Conservation (phyloP, 176 grass and related monocot species). For the Triticum timopheevii region DNA sequence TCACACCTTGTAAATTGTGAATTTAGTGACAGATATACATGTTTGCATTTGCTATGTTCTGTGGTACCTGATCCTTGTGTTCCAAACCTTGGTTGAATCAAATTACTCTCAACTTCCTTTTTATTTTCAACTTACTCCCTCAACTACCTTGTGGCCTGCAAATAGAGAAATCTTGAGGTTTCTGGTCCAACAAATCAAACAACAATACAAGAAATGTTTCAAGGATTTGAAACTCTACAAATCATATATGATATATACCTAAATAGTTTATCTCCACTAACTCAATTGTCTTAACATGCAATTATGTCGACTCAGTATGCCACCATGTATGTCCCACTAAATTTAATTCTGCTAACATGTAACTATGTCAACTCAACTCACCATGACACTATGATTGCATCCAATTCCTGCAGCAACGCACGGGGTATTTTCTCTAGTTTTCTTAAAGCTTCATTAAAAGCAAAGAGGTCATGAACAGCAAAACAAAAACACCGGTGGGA, state of each 20-base stretch:
- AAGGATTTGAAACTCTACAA: neutral
- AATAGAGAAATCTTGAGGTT: neutral
- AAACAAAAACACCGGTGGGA: neutral
- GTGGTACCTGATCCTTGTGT: neutral
- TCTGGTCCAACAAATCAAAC: neutral
- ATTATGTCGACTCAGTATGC: too few species aligned
- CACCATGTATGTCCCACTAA: too few species aligned
- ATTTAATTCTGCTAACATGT: too few species aligned
- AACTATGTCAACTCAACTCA: too few species aligned
- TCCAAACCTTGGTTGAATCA: neutral
- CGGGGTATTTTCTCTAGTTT: neutral
- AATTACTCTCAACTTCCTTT: neutral
- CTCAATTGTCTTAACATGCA: too few species aligned
- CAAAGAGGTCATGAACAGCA: neutral
- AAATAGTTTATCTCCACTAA: too few species aligned
- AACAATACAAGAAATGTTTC: neutral
- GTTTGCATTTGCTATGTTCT: neutral
- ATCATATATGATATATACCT: too few species aligned
- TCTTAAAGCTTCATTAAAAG: neutral
- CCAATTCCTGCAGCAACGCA: too few species aligned
- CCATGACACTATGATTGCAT: too few species aligned
- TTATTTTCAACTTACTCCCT: too few species aligned
- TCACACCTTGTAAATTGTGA: constrained; percentile 30
- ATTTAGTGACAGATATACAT: constrained; percentile 2
- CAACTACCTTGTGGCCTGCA: neutral